phyloP scores from a whole-genome alignment of 176 grass and related monocot species.

The Miscanthus lutarioriparius region DNA sequence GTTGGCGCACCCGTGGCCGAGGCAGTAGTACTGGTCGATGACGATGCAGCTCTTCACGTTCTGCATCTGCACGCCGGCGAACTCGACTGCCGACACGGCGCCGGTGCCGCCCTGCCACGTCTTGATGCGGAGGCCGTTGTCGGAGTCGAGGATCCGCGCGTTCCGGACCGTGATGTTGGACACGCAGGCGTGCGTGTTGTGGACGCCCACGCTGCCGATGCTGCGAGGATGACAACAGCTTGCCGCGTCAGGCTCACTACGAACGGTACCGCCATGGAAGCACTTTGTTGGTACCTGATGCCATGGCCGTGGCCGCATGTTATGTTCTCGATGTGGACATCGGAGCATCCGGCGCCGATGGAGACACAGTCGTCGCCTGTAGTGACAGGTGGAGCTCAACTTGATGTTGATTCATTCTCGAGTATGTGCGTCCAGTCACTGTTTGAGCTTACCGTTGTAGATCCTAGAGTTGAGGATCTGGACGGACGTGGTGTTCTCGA shows the following conservation, averaged over 20 bases:
- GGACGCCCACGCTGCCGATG: slow-evolving; percentile 78
- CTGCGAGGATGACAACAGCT: slow-evolving; percentile 30
- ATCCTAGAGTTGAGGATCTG: slow-evolving; percentile 62
- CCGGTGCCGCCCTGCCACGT: slow-evolving; percentile 87
- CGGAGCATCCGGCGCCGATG: slow-evolving; percentile 64
- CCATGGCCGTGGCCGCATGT: slow-evolving; percentile 71
- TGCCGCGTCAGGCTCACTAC: background rate
- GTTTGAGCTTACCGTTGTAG: slow-evolving; percentile 41
- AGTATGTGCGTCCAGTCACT: background rate
- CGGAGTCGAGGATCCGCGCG: slow-evolving; percentile 52
- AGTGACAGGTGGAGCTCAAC: background rate
- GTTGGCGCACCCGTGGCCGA: slow-evolving; percentile 54
- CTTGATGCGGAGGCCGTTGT: slow-evolving; percentile 88
- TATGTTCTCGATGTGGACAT: slow-evolving; percentile 65
- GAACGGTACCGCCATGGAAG: background rate
- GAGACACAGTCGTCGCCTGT: slow-evolving; percentile 82
- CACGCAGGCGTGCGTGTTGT: slow-evolving; percentile 66
- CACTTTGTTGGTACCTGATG: slow-evolving; percentile 39
- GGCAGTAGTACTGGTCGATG: slow-evolving; percentile 92
- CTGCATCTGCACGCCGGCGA: slow-evolving; percentile 59
- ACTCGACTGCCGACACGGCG: slow-evolving; percentile 47
- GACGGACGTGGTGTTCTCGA: slow-evolving; percentile 72
- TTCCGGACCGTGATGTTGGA: slow-evolving; percentile 68
- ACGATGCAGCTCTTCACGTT: slow-evolving; percentile 81
- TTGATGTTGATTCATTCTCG: background rate